Evolutionary conservation across 108 stramenopile genomes (phyloP).

Genomic region (Epipyxis sp.): DNA sequence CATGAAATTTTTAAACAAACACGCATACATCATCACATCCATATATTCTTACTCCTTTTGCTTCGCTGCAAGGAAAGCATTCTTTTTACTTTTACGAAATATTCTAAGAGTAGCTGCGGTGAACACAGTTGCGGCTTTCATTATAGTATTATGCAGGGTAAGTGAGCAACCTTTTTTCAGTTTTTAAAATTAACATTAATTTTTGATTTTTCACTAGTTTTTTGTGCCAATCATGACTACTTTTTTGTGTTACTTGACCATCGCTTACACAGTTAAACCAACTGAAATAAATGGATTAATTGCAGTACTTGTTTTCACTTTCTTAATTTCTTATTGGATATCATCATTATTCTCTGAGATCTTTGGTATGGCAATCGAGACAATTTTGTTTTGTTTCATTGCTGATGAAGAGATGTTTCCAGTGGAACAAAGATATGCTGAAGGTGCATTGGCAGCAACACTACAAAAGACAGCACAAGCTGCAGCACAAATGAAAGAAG

Average conservation of each 20-base stretch:
- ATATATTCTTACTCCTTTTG: constrained; percentile 55
- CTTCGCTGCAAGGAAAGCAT: constrained; percentile 45
- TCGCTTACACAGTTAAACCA: constrained; percentile 3
- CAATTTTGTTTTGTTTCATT: constrained; percentile 77
- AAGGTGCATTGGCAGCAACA: constrained; percentile 25
- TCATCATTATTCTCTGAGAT: constrained; percentile 68
- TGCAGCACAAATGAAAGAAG: too few species aligned
- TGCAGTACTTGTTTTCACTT: constrained; percentile 69
- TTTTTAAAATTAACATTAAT: neutral
- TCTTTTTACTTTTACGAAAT: constrained; percentile 57
- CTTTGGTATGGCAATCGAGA: constrained; percentile 73
- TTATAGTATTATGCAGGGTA: constrained; percentile 76
- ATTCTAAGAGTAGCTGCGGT: constrained; percentile 52
- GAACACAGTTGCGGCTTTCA: constrained; percentile 46
- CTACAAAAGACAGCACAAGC: constrained; percentile 4
- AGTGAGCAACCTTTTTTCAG: neutral
- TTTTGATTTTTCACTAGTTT: neutral
- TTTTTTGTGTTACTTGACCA: constrained; percentile 4
- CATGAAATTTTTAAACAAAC: constrained; percentile 65
- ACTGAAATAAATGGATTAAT: constrained; percentile 44
- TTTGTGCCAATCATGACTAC: constrained; percentile 71
- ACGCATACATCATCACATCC: constrained; percentile 66
- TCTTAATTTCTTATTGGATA: constrained; percentile 36
- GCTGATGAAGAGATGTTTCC: constrained; percentile 85
- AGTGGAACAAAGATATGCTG: constrained; percentile 60